phyloP scores from a whole-genome alignment of 306 rosid species.

The Inga oerstediana region DNA sequence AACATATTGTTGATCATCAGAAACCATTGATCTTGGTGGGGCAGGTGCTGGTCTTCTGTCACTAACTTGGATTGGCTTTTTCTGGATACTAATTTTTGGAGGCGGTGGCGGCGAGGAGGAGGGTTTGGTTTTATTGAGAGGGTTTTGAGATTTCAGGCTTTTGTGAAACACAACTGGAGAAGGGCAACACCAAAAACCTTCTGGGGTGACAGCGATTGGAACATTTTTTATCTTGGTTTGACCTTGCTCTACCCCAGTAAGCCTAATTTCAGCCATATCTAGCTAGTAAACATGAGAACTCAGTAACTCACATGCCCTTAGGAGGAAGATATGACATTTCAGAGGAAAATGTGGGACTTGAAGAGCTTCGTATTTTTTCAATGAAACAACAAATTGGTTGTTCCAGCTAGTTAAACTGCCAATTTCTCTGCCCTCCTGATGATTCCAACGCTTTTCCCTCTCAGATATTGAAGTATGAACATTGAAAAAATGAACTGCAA shows the following conservation, averaged over 20 bases:
- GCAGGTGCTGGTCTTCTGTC: slow-evolving; percentile 58
- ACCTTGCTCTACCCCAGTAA: slow-evolving; percentile 71
- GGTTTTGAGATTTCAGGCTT: slow-evolving; percentile 70
- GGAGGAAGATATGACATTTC: slow-evolving; percentile 24
- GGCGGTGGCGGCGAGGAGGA: slow-evolving; percentile 60
- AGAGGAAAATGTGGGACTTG: slow-evolving; percentile 23
- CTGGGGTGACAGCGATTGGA: slow-evolving; percentile 98
- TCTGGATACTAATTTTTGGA: slow-evolving; percentile 53
- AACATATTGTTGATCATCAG: slow-evolving; percentile 58
- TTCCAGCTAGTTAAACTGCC: neutral
- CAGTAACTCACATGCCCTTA: slow-evolving; percentile 16
- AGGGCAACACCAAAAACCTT: slow-evolving; percentile 99
- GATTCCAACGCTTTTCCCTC: neutral
- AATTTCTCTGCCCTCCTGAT: neutral
- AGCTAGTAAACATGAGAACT: slow-evolving; percentile 21
- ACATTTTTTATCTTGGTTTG: slow-evolving; percentile 85
- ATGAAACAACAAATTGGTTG: neutral
- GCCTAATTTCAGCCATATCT: slow-evolving; percentile 84
- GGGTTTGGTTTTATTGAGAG: slow-evolving; percentile 72
- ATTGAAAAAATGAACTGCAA: neutral
- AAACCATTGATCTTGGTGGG: slow-evolving; percentile 52
- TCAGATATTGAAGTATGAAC: neutral
- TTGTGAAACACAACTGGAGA: slow-evolving; percentile 96
- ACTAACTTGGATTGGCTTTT: slow-evolving; percentile 48
- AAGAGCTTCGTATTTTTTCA: neutral